Evolutionary conservation across 2,329 filamentous ascomycete species (phyloP).

Genomic region (Corinectria fuckeliana): DNA sequence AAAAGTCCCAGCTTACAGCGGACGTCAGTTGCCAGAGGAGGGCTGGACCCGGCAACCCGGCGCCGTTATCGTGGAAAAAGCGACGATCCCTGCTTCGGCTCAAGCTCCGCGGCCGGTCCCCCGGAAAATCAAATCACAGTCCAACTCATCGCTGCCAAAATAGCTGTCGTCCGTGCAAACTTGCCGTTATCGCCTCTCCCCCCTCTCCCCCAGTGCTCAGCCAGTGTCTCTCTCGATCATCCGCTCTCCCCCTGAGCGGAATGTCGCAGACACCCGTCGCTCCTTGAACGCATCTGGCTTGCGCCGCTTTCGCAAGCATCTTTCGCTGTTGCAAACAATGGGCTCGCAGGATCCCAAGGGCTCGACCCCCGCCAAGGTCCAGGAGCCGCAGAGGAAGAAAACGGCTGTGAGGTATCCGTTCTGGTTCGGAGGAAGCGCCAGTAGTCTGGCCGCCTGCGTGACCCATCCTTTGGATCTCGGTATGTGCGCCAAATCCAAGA

Average conservation of each 20-base stretch:
- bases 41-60: constrained; percentile 6
- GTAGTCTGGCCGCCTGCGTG: constrained; percentile 87
- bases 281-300: constrained; percentile 11
- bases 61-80: not conserved
- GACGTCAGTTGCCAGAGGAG: not conserved
- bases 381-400: constrained; percentile 47
- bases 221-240: constrained; percentile 8
- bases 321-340: constrained; percentile 24
- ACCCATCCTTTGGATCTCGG: constrained; percentile 93
- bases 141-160: constrained; percentile 6
- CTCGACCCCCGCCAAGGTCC: constrained; percentile 27
- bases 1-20: not conserved
- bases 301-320: constrained; percentile 7
- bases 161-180: constrained; percentile 17
- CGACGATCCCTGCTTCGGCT: constrained; percentile 10
- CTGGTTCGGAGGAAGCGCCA: constrained; percentile 97
- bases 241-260: constrained; percentile 11
- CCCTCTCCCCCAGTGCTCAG: not conserved
- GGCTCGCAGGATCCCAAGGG: constrained; percentile 24
- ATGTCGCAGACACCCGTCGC: constrained; percentile 16
- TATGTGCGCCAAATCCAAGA: constrained; percentile 53
- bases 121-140: constrained; percentile 18
- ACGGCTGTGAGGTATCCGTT: constrained; percentile 71
- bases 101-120: constrained; percentile 16
- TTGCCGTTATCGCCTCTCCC: not conserved